Evolutionary conservation across 164 flowering plant genomes (phyloP).

Genomic region (Chimonanthus praecox): DNA sequence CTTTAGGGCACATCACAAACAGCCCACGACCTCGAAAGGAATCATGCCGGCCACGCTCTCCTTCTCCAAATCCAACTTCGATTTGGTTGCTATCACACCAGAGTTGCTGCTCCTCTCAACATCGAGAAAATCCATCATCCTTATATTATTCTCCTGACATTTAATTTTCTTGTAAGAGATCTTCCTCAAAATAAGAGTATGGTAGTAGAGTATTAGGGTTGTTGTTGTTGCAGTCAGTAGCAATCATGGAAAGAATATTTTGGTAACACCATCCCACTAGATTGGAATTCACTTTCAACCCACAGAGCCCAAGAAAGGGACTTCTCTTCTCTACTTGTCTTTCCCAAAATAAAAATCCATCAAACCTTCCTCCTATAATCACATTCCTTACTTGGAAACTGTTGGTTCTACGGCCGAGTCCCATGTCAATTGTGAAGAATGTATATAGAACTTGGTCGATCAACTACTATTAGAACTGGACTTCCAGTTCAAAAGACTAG

Average conservation of each 20-base stretch:
- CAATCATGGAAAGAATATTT: slow-evolving; percentile 11
- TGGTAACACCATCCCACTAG: slow-evolving; percentile 10
- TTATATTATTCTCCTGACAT: slow-evolving; percentile 1
- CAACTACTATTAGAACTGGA: too few species aligned
- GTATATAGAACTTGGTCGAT: too few species aligned
- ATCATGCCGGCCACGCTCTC: slow-evolving; percentile 5
- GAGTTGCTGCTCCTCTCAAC: background rate
- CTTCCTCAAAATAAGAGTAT: slow-evolving; percentile 2
- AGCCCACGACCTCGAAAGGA: background rate
- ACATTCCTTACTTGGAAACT: slow-evolving; percentile 1
- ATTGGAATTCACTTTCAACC: slow-evolving; percentile 1
- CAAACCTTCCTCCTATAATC: background rate
- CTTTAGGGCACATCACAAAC: background rate
- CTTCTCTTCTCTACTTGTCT: background rate
- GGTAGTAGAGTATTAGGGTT: background rate
- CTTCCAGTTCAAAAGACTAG: background rate
- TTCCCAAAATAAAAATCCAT: slow-evolving; percentile 5
- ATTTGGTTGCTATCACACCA: background rate
- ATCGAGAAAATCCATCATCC: background rate
- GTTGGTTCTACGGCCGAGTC: background rate
- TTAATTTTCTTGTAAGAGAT: background rate
- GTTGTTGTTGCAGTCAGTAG: background rate
- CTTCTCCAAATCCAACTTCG: slow-evolving; percentile 3
- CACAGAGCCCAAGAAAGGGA: background rate
- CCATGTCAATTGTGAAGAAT: background rate